Base-by-base conservation (phyloP, 1,139 yeast species). In the Geotrichum carabidarum region DNA sequence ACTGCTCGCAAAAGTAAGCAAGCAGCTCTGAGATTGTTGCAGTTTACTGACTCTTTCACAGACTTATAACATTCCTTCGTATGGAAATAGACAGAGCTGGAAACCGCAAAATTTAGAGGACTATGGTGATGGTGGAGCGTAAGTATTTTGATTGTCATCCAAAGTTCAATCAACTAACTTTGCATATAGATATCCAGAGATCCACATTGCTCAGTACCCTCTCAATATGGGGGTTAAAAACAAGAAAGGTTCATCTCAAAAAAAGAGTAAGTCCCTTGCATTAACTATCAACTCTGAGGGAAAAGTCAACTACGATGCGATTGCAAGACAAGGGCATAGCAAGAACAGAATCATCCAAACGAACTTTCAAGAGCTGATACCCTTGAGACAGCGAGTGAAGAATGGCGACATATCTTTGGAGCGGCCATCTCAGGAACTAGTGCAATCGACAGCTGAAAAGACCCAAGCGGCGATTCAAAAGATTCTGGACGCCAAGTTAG, bases 401-500 rank as follows among this genome's bases (percentile, higher is more conserved):
- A 65, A 69, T 15, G 74, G 72, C 8, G 69, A 68, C 15, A 51
- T 69, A 5, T 59, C 64, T 9, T 63, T 73, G 15, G 70, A 60
- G 0, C 62, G 71, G 43, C 84, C 84, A 0, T 65, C 77, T 0
- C 69, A 70, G 14, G 75, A 71, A 2, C 74, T 72, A 32, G 71
- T 79, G 6, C 64, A 64, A 2, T 69, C 63, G 27, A 71, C 78
- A 0, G 71, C 76, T 4, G 68, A 69, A n/a, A 67, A 72, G 53
- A 83, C 87, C 0, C 74, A 73, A 57, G 69, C 67, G 1, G 81
- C 82, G 0, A 67, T 83, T 12, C 78, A 78, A 44, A 69, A 69
- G 48, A 71, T 81, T 1, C 60, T 82, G 4, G 68, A 71, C 2
- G 68, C 72, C 4, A 76, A 76, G 48, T 50, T 68, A 0, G 65